A percentile compares a stretch with the other conserved stretches of the same genome.
Evolutionary conservation across 2,329 filamentous ascomycete species (phyloP).

Genomic region (Aspergillus udagawae): DNA sequence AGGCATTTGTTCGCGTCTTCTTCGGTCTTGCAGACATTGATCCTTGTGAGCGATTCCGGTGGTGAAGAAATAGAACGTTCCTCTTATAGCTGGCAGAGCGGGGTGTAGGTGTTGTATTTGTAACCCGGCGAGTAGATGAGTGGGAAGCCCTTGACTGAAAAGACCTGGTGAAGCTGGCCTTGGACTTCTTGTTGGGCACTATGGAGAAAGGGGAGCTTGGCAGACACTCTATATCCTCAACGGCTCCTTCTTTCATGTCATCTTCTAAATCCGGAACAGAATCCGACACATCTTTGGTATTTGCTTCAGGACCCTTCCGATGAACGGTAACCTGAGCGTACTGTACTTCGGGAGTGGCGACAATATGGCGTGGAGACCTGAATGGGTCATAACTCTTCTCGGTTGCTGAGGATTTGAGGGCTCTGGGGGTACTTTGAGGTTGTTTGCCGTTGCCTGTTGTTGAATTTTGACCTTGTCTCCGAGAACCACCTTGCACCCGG

Average conservation of each 20-base stretch:
- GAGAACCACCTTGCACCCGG: constrained; percentile 19
- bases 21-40: constrained; percentile 22
- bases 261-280: constrained; percentile 12
- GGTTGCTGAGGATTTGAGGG: constrained; percentile 41
- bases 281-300: constrained; percentile 9
- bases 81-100: constrained; percentile 54
- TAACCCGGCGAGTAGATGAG: constrained; percentile 43
- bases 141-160: constrained; percentile 47
- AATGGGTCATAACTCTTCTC: constrained; percentile 79
- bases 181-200: constrained; percentile 29
- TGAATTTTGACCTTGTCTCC: constrained; percentile 53
- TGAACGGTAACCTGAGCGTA: constrained; percentile 68
- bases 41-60: constrained; percentile 39
- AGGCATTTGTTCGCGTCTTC: constrained; percentile 7
- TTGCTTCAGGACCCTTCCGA: constrained; percentile 36
- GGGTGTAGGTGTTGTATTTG: constrained; percentile 31
- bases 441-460: constrained; percentile 49
- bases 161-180: constrained; percentile 32
- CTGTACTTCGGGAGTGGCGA: constrained; percentile 49
- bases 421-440: constrained; percentile 45
- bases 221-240: constrained; percentile 8
- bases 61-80: constrained; percentile 60
- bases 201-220: constrained; percentile 29
- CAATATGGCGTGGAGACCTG: constrained; percentile 60
- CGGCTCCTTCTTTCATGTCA: constrained; percentile 15